Conservation (phyloP, 2,329 filamentous ascomycete species). For the Talaromyces pinophilus region DNA sequence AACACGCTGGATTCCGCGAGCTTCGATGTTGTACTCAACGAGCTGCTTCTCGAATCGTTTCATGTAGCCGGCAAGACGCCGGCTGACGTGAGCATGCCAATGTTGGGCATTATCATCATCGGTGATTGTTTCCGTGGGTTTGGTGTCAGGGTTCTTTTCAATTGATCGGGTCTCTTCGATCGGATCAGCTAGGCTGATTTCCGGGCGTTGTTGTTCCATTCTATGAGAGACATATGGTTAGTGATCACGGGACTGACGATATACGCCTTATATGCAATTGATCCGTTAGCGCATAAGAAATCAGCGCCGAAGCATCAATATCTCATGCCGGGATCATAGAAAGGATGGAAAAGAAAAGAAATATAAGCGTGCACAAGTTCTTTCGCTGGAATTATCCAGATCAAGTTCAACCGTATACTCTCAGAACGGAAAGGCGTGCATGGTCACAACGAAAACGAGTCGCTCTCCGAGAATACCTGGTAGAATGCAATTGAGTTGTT, state of each 20-base stretch:
- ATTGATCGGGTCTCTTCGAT: constrained; percentile 29
- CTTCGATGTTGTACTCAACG: constrained; percentile 54
- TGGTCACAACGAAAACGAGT: not conserved
- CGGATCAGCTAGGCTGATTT: constrained; percentile 32
- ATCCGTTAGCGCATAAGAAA: not conserved
- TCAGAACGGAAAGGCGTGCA: constrained; percentile 38
- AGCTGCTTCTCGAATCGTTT: constrained; percentile 43
- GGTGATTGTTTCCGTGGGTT: not conserved
- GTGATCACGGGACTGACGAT: not conserved
- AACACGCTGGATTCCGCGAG: constrained; percentile 62
- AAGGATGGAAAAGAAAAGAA: constrained; percentile 20
- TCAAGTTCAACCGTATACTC: constrained; percentile 50
- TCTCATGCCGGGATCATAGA: not conserved
- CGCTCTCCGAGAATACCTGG: not conserved
- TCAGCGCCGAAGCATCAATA: not conserved
- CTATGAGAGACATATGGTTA: constrained; percentile 25
- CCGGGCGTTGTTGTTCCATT: constrained; percentile 36
- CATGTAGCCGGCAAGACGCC: constrained; percentile 34
- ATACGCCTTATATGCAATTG: constrained; percentile 1
- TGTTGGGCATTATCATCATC: constrained; percentile 17
- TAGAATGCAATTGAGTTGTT: not conserved
- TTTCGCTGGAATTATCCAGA: constrained; percentile 51
- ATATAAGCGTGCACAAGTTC: constrained; percentile 43
- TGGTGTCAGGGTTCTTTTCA: constrained; percentile 26
- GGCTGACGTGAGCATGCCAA: constrained; percentile 26